Base-by-base conservation (phyloP, 805 yeast species). In the Zygotorulaspora sp. region DNA sequence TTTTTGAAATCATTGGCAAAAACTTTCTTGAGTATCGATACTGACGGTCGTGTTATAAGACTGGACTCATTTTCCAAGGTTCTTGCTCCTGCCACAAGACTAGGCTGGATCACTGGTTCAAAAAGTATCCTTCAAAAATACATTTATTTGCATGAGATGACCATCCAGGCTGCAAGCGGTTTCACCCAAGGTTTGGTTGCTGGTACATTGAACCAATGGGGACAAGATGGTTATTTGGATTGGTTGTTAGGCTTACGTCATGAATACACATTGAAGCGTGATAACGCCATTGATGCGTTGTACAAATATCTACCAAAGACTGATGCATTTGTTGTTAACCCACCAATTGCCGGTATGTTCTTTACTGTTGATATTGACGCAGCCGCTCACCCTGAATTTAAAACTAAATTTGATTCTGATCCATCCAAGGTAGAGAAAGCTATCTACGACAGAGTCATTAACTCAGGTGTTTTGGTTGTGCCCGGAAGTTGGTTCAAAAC, bases 31-130 rank as follows among this genome's bases (percentile, higher is more conserved):
- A 74, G 83, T 15, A 48, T 80, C 50, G 97, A 88, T 62, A 67
- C 72, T 12, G 96, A 89, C 48, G 97, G 97, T 33, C 77, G 96
- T 61, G 96, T 88, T 25, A 58, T 88, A 39, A 77, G 97, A 58
- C 71, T 89, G 56, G 97, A 88, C 62, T 83, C 96, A 1, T 81
- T 84, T 65, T 87, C 96, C 36, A 88, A 88, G 68, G 88, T 88
- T 17, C 66, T 89, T 38, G 96, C 96, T 3, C 97, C 97, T 12
- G 96, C 96, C 50, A 55, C 79, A 20, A 80, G 97, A 67, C 58
- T 84, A 42, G 96, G 96, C 37, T 88, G 96, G 96, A 71, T 88
- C 44, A 80, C 84, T 17, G 95, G 83, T 43, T 88, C 83, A 60
- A 66, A 68, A 30, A 48, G 54, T 12, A 60, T 88, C 35, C 56